A percentile compares a stretch with the other conserved stretches of the same genome.
Evolutionary conservation across 345 rosid genomes (phyloP).

Genomic region (Populus simonii): DNA sequence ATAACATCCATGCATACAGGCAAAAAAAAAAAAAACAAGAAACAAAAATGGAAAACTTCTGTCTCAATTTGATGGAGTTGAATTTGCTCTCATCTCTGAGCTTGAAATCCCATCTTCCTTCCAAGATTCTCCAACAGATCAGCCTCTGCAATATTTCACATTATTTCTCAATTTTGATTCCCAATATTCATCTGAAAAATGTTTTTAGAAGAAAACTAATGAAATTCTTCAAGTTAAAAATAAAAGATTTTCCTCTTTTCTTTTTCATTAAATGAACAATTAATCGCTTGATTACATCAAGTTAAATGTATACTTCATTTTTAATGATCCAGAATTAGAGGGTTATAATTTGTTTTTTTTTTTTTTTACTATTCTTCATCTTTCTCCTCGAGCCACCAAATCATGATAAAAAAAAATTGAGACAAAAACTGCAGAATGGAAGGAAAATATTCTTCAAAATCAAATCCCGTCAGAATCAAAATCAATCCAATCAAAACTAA

Average conservation of each 20-base stretch:
- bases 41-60: slow-evolving; percentile 3
- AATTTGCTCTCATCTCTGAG: slow-evolving; percentile 34
- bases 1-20: slow-evolving; percentile 22
- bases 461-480: not conserved
- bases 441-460: not conserved
- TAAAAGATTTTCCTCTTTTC: not conserved
- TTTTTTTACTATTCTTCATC: too few relatives aligned
- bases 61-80: slow-evolving; percentile 2
- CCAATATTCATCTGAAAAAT: not conserved
- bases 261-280: not conserved
- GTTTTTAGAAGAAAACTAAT: not conserved
- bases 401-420: not conserved
- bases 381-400: not conserved
- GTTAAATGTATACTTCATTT: not conserved
- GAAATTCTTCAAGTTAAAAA: too few relatives aligned
- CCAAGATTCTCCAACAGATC: slow-evolving; percentile 38
- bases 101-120: slow-evolving; percentile 49
- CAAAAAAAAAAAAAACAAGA: slow-evolving; percentile 9
- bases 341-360: not conserved
- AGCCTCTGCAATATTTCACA: slow-evolving; percentile 21
- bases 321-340: not conserved
- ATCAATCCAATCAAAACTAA: not conserved
- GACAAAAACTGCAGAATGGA: not conserved
- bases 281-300: not conserved
- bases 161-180: not conserved